A percentile compares a stretch with the other conserved stretches of the same genome.
Evolutionary conservation across 305 asterid species (phyloP).

Genomic region (Fraxinus latifolia): DNA sequence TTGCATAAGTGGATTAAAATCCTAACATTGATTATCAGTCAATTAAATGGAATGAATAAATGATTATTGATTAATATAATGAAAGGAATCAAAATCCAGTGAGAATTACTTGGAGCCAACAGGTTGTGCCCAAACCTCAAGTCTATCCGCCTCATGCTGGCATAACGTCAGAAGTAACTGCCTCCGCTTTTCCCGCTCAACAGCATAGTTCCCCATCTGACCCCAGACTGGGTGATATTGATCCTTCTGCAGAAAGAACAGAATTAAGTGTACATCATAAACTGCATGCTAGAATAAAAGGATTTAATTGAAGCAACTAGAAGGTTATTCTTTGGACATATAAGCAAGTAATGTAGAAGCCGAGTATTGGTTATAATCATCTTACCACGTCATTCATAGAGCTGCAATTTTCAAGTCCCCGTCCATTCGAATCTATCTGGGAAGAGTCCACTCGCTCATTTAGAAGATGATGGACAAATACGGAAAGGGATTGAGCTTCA

Average conservation of each 20-base stretch:
- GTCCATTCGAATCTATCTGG: constrained; percentile 60
- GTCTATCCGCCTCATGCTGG: constrained; percentile 95
- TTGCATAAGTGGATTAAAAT: constrained; percentile 20
- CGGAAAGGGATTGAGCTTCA: constrained; percentile 85
- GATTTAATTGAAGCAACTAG: not conserved
- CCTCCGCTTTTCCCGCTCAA: constrained; percentile 84
- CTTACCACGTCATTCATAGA: constrained; percentile 63
- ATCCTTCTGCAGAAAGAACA: constrained; percentile 53
- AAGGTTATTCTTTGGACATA: not conserved
- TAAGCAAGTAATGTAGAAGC: not conserved
- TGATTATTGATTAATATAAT: not conserved
- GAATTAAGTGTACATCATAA: constrained; percentile 23
- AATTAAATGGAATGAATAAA: constrained; percentile 13
- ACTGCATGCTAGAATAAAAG: constrained; percentile 18
- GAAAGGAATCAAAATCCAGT: constrained; percentile 2
- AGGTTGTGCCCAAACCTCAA: constrained; percentile 99
- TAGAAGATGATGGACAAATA: constrained; percentile 75
- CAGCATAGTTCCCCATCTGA: constrained; percentile 74
- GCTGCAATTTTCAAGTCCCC: constrained; percentile 51
- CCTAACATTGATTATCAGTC: constrained; percentile 19
- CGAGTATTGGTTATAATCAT: constrained; percentile 24
- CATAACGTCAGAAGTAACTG: constrained; percentile 89
- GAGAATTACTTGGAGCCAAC: constrained; percentile 69
- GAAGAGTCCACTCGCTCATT: constrained; percentile 50
- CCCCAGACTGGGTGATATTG: constrained; percentile 97